Percentiles rank a stretch among this genome's conserved stretches.
phyloP scores from a whole-genome alignment of 2,329 filamentous ascomycete genomes.

The Reticulascus tulasneorum region DNA sequence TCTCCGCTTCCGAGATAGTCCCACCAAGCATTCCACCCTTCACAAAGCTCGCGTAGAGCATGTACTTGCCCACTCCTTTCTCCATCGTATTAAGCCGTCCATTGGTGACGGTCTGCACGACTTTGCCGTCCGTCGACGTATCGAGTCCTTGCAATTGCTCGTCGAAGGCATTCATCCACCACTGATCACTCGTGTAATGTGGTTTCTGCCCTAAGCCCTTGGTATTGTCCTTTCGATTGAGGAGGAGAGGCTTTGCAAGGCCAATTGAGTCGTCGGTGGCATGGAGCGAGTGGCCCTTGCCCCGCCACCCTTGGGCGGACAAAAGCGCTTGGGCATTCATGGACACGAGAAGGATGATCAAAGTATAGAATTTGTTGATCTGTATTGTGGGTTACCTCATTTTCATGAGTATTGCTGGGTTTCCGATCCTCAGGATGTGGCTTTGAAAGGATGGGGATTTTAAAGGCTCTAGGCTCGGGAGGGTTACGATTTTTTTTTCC shows the following conservation, averaged over 20 bases:
- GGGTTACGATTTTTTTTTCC: conserved; percentile 10
- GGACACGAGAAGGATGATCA: background rate
- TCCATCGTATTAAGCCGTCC: conserved; percentile 54
- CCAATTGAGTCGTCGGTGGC: conserved; percentile 68
- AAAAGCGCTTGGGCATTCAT: conserved; percentile 88
- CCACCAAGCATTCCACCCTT: conserved; percentile 73
- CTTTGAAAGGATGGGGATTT: too few species aligned
- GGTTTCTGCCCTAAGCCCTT: conserved; percentile 77
- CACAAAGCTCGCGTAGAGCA: conserved; percentile 81
- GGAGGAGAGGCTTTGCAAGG: conserved; percentile 76
- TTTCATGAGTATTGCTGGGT: too few species aligned
- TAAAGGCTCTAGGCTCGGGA: too few species aligned
- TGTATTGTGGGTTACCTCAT: too few species aligned
- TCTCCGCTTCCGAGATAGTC: conserved; percentile 46
- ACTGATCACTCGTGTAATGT: conserved; percentile 71
- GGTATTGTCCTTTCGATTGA: conserved; percentile 77
- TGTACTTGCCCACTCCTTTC: conserved; percentile 52
- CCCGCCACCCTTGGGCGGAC: conserved; percentile 83
- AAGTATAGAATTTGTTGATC: too few species aligned
- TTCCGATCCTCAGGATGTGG: too few species aligned
- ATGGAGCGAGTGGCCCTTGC: conserved; percentile 83
- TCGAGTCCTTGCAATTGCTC: conserved; percentile 80
- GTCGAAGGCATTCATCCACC: conserved; percentile 96
- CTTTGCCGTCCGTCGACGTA: conserved; percentile 51
- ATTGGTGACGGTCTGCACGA: conserved; percentile 52